phyloP scores from a whole-genome alignment of 805 yeast species.

The Torulaspora franciscae region DNA sequence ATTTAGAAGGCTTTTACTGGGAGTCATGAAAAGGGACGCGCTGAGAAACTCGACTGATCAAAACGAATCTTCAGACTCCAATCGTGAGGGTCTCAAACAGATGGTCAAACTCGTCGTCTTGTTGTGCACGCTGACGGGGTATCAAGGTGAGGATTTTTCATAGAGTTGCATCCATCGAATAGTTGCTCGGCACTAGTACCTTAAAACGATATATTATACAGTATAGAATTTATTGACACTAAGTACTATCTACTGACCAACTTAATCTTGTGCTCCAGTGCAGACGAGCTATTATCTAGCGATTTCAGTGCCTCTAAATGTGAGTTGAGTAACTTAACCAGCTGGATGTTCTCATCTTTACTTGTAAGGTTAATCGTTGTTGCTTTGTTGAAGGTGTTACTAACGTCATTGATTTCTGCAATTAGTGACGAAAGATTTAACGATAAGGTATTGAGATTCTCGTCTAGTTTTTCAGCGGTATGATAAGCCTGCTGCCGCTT shows the following conservation, averaged over 20 bases:
- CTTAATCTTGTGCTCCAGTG: conserved; percentile 62
- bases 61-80: conserved; percentile 22
- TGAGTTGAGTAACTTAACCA: conserved; percentile 75
- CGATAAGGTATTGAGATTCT: conserved; percentile 72
- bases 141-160: conserved; percentile 34
- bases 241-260: conserved; percentile 17
- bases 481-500: conserved; percentile 86
- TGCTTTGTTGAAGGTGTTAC: conserved; percentile 70
- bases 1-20: conserved; percentile 53
- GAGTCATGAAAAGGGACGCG: conserved; percentile 57
- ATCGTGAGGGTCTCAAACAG: conserved; percentile 42
- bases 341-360: conserved; percentile 48
- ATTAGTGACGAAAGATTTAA: conserved; percentile 70
- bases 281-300: conserved; percentile 68
- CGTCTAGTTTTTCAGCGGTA: conserved; percentile 80
- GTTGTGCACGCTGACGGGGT: conserved; percentile 47
- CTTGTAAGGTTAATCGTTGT: conserved; percentile 35
- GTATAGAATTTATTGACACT: not conserved
- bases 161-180: not conserved
- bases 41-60: conserved; percentile 32
- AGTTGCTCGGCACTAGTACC: not conserved
- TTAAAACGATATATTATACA: conserved; percentile 3
- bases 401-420: conserved; percentile 75
- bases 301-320: conserved; percentile 88
- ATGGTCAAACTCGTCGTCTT: conserved; percentile 53